Evolutionary conservation across 306 rosid species (phyloP).

Genomic region (Phaseolus lunatus): DNA sequence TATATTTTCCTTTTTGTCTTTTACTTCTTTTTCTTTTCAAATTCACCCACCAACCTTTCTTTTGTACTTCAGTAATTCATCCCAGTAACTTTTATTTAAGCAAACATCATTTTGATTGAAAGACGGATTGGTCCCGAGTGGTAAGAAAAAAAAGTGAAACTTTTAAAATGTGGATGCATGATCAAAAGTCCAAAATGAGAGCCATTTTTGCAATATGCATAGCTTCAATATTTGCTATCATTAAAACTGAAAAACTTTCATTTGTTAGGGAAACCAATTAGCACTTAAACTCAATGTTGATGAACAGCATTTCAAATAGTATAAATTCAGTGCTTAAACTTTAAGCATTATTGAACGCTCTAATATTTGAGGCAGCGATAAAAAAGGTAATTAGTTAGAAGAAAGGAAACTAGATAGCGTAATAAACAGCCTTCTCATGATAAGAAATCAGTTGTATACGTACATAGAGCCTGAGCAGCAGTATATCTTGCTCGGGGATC

Average conservation of each 20-base stretch:
- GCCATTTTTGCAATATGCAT: constrained; percentile 18
- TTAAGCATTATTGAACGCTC: constrained; percentile 19
- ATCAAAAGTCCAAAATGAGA: constrained; percentile 22
- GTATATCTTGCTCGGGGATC: constrained; percentile 96
- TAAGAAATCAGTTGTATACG: constrained; percentile 49
- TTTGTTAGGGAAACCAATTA: neutral
- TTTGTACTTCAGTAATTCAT: neutral
- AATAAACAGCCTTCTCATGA: constrained; percentile 38
- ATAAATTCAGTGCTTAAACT: constrained; percentile 28
- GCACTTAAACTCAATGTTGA: neutral
- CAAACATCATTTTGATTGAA: neutral
- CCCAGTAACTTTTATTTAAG: neutral
- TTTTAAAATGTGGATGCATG: neutral
- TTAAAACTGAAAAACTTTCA: neutral
- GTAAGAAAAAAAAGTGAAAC: neutral
- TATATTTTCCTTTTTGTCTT: neutral
- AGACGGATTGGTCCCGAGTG: constrained; percentile 3
- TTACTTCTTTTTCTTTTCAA: neutral
- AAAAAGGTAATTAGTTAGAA: constrained; percentile 14
- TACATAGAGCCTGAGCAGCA: constrained; percentile 99
- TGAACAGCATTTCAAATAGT: constrained; percentile 35
- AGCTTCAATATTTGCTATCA: constrained; percentile 10
- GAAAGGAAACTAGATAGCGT: constrained; percentile 31
- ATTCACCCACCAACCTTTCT: neutral
- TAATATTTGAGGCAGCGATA: constrained; percentile 35